phyloP scores from a whole-genome alignment of 176 grass and related monocot species.

The Miscanthus lutarioriparius region DNA sequence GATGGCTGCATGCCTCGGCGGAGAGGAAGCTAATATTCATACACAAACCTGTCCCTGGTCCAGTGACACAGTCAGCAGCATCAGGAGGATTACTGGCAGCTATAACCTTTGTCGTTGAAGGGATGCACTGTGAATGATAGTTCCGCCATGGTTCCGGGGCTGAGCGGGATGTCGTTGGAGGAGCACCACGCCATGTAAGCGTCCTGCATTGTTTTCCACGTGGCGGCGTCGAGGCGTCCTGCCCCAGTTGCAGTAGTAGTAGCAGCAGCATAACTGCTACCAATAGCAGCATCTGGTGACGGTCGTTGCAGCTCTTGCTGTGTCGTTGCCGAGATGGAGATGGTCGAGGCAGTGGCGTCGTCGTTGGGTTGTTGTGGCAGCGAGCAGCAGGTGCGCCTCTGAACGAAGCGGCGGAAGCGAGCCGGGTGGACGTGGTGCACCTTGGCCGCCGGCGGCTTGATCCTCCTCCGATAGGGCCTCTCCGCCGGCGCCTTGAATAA shows the following conservation, averaged over 20 bases:
- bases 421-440: slow-evolving; percentile 15
- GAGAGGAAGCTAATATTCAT: no score
- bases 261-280: neutral
- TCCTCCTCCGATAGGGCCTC: slow-evolving; percentile 16
- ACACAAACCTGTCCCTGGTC: no score
- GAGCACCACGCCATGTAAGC: slow-evolving; percentile 33
- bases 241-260: no score
- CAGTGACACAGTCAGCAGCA: no score
- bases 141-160: slow-evolving; percentile 34
- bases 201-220: neutral
- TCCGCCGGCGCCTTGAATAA: neutral
- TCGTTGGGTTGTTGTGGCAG: neutral
- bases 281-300: neutral
- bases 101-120: neutral
- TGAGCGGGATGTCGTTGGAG: slow-evolving; percentile 27
- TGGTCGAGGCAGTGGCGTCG: neutral
- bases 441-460: slow-evolving; percentile 14
- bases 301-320: neutral
- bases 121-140: neutral
- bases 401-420: slow-evolving; percentile 29
- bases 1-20: no score
- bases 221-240: neutral
- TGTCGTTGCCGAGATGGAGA: neutral
- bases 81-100: neutral
- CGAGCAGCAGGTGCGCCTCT: neutral